Conservation (phyloP, 1,284 basidiomycete species). For the Takashimella koratensis region DNA sequence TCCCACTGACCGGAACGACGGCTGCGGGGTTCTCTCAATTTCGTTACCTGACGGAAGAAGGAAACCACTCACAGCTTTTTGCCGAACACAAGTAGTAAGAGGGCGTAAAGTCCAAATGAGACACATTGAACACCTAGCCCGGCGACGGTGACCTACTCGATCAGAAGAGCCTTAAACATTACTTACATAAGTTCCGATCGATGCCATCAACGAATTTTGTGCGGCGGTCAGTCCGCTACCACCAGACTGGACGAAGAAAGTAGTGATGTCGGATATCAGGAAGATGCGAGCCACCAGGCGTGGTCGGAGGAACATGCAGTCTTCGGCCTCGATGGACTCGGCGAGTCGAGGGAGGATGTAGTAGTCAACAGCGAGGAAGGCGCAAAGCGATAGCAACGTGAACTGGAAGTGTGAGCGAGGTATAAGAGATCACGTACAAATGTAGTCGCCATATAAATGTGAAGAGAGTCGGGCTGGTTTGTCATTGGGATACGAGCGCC, state of each 20-base stretch:
- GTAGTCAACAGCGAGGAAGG: constrained; percentile 71
- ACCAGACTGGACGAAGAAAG: constrained; percentile 61
- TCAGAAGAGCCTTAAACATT: not conserved
- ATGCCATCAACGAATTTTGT: not conserved
- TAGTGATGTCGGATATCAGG: constrained; percentile 57
- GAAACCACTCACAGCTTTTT: constrained; percentile 50
- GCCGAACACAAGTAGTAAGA: constrained; percentile 58
- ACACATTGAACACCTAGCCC: constrained; percentile 61
- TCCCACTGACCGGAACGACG: too few species aligned
- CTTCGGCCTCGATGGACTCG: constrained; percentile 53
- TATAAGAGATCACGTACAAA: constrained; percentile 48
- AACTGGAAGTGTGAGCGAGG: constrained; percentile 4
- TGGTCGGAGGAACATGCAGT: constrained; percentile 40
- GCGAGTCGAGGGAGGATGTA: constrained; percentile 65
- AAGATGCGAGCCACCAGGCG: constrained; percentile 32
- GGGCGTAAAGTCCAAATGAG: constrained; percentile 60
- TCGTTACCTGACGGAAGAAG: not conserved
- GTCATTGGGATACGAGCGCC: constrained; percentile 47
- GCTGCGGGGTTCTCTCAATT: too few species aligned
- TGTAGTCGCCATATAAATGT: constrained; percentile 58
- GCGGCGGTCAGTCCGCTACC: constrained; percentile 47
- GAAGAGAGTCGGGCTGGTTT: constrained; percentile 8
- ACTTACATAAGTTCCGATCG: constrained; percentile 39
- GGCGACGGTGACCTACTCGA: constrained; percentile 56
- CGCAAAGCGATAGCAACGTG: constrained; percentile 56